Evolutionary conservation across 176 grass and related monocot species (phyloP).

Genomic region (Hyparrhenia diplandra): DNA sequence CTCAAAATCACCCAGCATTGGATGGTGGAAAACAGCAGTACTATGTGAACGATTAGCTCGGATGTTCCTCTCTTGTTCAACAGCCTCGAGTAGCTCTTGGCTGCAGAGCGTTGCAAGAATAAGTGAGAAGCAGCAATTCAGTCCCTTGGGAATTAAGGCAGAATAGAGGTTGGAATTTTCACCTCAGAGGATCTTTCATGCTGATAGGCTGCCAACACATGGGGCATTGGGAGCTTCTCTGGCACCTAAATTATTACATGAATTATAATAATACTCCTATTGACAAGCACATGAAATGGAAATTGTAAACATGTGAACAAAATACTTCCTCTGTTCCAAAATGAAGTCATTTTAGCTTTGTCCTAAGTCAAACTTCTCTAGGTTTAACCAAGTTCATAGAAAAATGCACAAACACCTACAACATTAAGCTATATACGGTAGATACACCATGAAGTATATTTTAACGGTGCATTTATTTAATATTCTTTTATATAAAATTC

Average conservation of each 20-base stretch:
- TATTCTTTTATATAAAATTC: background rate
- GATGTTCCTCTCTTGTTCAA: slow-evolving; percentile 72
- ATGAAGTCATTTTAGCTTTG: background rate
- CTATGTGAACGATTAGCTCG: slow-evolving; percentile 38
- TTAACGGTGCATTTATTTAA: background rate
- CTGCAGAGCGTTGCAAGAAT: slow-evolving; percentile 23
- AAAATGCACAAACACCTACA: background rate
- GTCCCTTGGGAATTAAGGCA: background rate
- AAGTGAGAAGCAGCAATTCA: background rate
- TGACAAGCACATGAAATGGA: background rate
- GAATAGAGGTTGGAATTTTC: slow-evolving; percentile 1
- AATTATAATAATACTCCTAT: background rate
- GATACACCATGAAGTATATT: background rate
- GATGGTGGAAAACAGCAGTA: slow-evolving; percentile 73
- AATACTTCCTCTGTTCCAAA: background rate
- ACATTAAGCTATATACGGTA: background rate
- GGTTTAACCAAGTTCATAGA: background rate
- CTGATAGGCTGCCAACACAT: slow-evolving; percentile 95
- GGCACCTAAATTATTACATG: slow-evolving; percentile 51
- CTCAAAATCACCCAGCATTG: slow-evolving; percentile 82
- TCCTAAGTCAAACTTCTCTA: background rate
- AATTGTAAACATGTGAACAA: background rate
- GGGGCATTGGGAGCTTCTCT: slow-evolving; percentile 96
- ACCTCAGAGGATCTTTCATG: slow-evolving; percentile 90
- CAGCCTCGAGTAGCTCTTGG: slow-evolving; percentile 89